Conservation (phyloP, 192 early-diverging fungal species). For the Backusella tarrabulga region DNA sequence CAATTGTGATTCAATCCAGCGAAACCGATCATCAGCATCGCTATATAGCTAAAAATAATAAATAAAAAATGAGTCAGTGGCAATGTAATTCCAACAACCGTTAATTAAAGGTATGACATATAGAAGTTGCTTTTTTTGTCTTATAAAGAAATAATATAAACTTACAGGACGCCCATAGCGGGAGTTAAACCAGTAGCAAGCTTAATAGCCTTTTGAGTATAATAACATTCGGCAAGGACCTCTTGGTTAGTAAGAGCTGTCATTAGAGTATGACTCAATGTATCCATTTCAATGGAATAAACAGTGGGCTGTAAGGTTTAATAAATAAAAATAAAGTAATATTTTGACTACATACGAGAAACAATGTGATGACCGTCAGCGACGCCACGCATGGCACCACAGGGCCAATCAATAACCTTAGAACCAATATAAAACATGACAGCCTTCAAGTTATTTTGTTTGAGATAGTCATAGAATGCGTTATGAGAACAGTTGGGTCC, state of each 20-base stretch:
- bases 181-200: slow-evolving; percentile 45
- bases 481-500: slow-evolving; percentile 52
- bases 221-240: slow-evolving; percentile 53
- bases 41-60: slow-evolving; percentile 14
- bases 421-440: slow-evolving; percentile 66
- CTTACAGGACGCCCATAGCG: slow-evolving; percentile 43
- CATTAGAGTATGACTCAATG: slow-evolving; percentile 51
- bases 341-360: slow-evolving; percentile 19
- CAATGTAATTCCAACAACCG: not conserved
- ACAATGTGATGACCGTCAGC: slow-evolving; percentile 59
- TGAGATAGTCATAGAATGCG: slow-evolving; percentile 45
- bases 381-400: slow-evolving; percentile 41
- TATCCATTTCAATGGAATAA: slow-evolving; percentile 22
- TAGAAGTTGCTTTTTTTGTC: not conserved
- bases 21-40: slow-evolving; percentile 47
- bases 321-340: too few species aligned
- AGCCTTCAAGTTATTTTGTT: slow-evolving; percentile 44
- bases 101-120: not conserved
- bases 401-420: slow-evolving; percentile 50
- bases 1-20: slow-evolving; percentile 42
- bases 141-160: slow-evolving; percentile 30
- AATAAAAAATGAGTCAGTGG: not conserved
- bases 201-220: slow-evolving; percentile 47
- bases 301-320: too few species aligned
- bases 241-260: slow-evolving; percentile 40